Evolutionary conservation across 1,139 yeast species (phyloP).

Genomic region (Yamadazyma atmosphaerica): DNA sequence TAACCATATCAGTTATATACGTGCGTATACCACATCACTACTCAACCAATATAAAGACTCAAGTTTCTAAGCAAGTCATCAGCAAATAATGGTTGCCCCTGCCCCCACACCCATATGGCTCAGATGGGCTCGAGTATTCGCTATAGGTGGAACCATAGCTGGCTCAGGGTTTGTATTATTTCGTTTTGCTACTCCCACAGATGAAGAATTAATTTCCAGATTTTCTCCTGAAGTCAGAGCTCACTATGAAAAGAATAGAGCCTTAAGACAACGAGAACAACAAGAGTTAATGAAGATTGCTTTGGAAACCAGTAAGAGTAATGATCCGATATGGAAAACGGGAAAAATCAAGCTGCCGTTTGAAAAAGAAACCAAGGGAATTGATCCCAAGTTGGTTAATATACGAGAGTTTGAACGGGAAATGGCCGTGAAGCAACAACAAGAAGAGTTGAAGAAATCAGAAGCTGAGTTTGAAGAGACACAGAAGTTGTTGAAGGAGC

Average conservation of each 20-base stretch:
- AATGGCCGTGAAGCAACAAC: conserved; percentile 43
- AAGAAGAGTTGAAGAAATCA: conserved; percentile 38
- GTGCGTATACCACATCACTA: background rate
- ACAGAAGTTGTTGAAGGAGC: conserved; percentile 28
- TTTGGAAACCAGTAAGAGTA: conserved; percentile 57
- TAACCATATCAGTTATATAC: too few relatives aligned
- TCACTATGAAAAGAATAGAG: conserved; percentile 69
- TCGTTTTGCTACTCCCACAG: conserved; percentile 78
- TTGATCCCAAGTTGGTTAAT: conserved; percentile 43
- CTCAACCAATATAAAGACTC: background rate
- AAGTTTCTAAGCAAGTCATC: background rate
- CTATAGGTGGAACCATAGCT: conserved; percentile 63
- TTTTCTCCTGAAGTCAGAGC: conserved; percentile 83
- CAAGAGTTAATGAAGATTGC: conserved; percentile 66
- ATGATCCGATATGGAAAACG: conserved; percentile 80
- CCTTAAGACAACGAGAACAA: conserved; percentile 64
- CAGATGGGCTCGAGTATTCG: conserved; percentile 16
- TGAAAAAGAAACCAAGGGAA: conserved; percentile 41
- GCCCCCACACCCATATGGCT: conserved; percentile 1
- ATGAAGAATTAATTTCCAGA: conserved; percentile 69
- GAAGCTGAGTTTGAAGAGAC: conserved; percentile 33
- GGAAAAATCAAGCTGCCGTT: conserved; percentile 70
- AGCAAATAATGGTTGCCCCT: background rate
- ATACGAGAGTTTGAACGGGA: conserved; percentile 46
- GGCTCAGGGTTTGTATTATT: conserved; percentile 67